These are phyloP conservation scores for Lycium ferocissimum DNA, from an alignment of 257 asterid genomes.

Conservation along the genomic window DNA sequence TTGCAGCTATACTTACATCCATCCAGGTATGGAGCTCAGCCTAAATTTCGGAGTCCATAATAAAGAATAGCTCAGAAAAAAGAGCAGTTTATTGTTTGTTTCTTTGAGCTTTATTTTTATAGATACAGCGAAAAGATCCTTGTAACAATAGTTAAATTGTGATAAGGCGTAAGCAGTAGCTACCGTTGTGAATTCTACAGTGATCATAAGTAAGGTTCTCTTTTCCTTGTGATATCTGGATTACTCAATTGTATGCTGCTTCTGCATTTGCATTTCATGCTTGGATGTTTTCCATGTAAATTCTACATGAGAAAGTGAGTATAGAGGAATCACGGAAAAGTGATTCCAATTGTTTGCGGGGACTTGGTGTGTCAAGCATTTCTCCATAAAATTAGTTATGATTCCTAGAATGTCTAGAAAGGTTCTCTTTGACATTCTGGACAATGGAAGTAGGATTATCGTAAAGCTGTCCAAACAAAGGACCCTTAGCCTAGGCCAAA, in stretches of 20 bases:
- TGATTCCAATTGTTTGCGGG: background rate
- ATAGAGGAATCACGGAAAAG: background rate
- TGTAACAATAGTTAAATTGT: background rate
- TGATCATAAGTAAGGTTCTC: background rate
- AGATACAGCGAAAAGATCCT: slow-evolving; percentile 12
- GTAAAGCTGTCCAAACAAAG: background rate
- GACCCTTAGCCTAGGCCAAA: background rate
- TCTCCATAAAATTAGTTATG: background rate
- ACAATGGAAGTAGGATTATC: background rate
- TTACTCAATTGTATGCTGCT: slow-evolving; percentile 4
- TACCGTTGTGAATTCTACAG: background rate
- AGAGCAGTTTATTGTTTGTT: background rate
- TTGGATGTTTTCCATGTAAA: slow-evolving; percentile 3
- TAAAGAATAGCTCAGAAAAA: background rate
- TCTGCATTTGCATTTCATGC: background rate
- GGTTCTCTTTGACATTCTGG: slow-evolving; percentile 15
- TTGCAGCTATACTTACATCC: slow-evolving; percentile 91
- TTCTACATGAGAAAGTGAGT: background rate
- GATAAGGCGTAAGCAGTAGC: slow-evolving; percentile 14
- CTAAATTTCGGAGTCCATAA: background rate
- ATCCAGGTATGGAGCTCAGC: slow-evolving; percentile 62
- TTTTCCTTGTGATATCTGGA: background rate
- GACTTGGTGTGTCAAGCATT: background rate
- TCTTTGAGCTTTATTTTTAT: background rate
- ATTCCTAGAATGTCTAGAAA: background rate